phyloP scores from a whole-genome alignment of 2,329 filamentous ascomycete genomes.

The Aureobasidium sp. region DNA sequence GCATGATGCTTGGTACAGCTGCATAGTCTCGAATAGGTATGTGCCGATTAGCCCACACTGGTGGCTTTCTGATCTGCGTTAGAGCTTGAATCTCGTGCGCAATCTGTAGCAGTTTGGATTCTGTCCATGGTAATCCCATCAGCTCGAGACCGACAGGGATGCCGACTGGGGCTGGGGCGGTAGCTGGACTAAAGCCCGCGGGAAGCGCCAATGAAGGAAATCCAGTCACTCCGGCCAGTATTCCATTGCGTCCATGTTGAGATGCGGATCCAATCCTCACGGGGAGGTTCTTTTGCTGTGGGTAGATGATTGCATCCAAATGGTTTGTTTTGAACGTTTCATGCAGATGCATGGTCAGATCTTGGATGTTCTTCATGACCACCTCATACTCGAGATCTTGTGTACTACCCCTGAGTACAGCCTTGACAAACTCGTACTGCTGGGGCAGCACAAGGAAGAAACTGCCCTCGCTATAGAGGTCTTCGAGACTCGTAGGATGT shows the following conservation, averaged over 20 bases:
- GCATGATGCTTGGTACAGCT: slow-evolving; percentile 37
- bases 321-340: slow-evolving; percentile 41
- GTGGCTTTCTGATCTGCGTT: slow-evolving; percentile 39
- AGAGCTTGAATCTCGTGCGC: slow-evolving; percentile 45
- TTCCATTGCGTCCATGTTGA: slow-evolving; percentile 53
- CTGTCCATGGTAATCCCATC: slow-evolving; percentile 48
- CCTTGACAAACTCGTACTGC: slow-evolving; percentile 49
- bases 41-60: slow-evolving; percentile 36
- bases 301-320: slow-evolving; percentile 55
- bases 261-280: slow-evolving; percentile 49
- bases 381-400: slow-evolving; percentile 41
- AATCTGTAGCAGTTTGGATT: slow-evolving; percentile 46
- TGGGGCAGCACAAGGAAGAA: slow-evolving; percentile 53
- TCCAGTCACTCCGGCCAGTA: slow-evolving; percentile 47
- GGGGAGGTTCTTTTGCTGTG: slow-evolving; percentile 56
- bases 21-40: slow-evolving; percentile 34
- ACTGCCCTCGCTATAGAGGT: slow-evolving; percentile 39
- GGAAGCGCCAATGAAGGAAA: slow-evolving; percentile 47
- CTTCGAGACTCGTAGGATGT: slow-evolving; percentile 39
- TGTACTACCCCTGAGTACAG: slow-evolving; percentile 44
- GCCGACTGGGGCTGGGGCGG: slow-evolving; percentile 44
- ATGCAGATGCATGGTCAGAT: slow-evolving; percentile 45
- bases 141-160: slow-evolving; percentile 60
- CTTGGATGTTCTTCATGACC: slow-evolving; percentile 42
- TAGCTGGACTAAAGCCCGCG: slow-evolving; percentile 44